Base-by-base conservation (phyloP, 2,329 filamentous ascomycete species). In the Scytalidium sp. region DNA sequence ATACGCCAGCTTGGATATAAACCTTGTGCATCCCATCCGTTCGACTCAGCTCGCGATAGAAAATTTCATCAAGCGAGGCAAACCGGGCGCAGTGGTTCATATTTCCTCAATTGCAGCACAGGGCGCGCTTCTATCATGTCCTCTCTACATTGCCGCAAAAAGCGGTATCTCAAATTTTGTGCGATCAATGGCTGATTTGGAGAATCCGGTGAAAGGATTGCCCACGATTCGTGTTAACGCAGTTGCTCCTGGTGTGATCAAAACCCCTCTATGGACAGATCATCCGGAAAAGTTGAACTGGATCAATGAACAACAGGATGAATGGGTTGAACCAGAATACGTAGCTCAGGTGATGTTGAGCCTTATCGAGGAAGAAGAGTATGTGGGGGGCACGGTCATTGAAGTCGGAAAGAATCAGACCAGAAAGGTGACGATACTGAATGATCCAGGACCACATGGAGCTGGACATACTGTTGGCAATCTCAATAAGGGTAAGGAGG, bases 11-110 rank as follows among this genome's bases (percentile, higher is more conserved):
- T 44, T 79, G 19, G 75, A 78, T 50, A 76, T 79, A 61, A 78
- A 78, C 52, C 50, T 79, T 45, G 74, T 71, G 0, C 76, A 79
- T 56, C 76, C 76, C 0, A 78, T 78, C 55, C 73, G 75, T 41
- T 66, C 70, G 9, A 78, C 75, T 1, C 75, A 78, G 53, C 62
- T 79, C 17, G 75, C 75, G 3, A 72, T 79, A 41, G 65, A 69
- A 3, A 70, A 76, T 56, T 78, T 77, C 59, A 61, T 75, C n/a
- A 20, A 62, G 54, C 41, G 60, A 19, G 59, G 56, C 42, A 60
- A 60, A 36, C 50, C 54, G 2, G 60, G 60, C 7, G 32, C 46
- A 1, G 70, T 78, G 22, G 55, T 76, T 9, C 74, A 76, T 53
- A 74, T 77, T 45, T 74, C 74, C 43, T 75, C 70, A 47, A 70